These are phyloP conservation scores for Leccinum rimulosum DNA, from an alignment of 768 basidiomycete species.

Conservation along the genomic window DNA sequence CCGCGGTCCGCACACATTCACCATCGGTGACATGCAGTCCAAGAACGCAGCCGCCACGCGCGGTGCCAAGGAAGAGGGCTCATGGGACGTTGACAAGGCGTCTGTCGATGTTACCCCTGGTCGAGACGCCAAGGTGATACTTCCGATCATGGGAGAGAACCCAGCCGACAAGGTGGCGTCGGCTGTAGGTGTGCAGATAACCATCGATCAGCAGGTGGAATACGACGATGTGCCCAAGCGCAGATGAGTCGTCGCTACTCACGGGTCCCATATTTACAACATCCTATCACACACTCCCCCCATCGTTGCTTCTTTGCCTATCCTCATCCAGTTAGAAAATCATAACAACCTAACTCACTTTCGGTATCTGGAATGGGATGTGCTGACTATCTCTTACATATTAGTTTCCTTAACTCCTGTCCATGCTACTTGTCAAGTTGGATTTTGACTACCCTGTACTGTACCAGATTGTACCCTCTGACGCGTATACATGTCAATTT, in stretches of 20 bases:
- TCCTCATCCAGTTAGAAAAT: background rate
- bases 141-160: conserved; percentile 35
- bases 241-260: conserved; percentile 7
- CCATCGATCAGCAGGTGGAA: conserved; percentile 54
- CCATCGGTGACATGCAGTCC: conserved; percentile 53
- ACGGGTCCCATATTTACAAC: background rate
- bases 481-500: background rate
- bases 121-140: conserved; percentile 35
- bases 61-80: conserved; percentile 38
- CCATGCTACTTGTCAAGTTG: background rate
- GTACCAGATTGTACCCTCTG: background rate
- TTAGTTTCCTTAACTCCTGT: background rate
- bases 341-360: background rate
- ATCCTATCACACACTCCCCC: background rate
- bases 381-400: background rate
- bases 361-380: conserved; percentile 10
- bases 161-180: conserved; percentile 21
- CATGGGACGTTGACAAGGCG: conserved; percentile 37
- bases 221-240: conserved; percentile 37
- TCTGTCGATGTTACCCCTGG: conserved; percentile 37
- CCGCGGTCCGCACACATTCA: conserved; percentile 29
- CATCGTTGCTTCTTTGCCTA: background rate
- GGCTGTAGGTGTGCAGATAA: conserved; percentile 53
- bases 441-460: background rate
- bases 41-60: conserved; percentile 48